Evolutionary conservation across 305 asterid species (phyloP).

Genomic region (Fraxinus floribunda): DNA sequence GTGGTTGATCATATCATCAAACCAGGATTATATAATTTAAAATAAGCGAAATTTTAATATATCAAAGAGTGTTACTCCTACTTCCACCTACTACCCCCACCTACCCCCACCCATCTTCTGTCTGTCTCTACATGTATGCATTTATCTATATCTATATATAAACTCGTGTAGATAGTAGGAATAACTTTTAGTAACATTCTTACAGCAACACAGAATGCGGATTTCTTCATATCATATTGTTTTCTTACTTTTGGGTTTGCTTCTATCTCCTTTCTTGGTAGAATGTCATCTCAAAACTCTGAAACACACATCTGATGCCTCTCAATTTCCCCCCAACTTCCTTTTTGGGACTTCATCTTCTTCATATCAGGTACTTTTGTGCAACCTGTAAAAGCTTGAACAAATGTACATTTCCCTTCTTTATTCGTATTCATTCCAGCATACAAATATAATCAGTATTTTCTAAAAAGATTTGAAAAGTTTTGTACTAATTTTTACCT

Average conservation of each 20-base stretch:
- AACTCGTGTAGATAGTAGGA: neutral
- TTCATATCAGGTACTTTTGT: constrained; percentile 29
- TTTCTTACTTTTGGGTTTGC: neutral
- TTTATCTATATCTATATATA: neutral
- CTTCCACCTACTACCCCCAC: neutral
- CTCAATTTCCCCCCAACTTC: constrained; percentile 25
- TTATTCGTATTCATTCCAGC: neutral
- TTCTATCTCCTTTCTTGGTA: neutral
- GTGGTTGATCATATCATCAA: too few species aligned
- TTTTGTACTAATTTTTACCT: neutral
- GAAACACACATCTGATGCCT: neutral
- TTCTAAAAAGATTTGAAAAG: neutral
- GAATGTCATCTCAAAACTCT: neutral
- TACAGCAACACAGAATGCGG: neutral
- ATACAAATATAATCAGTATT: neutral
- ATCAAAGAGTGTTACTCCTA: neutral
- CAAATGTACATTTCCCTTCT: neutral
- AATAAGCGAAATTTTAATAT: neutral
- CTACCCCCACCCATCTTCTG: neutral
- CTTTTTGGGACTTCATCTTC: constrained; percentile 37
- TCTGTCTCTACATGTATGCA: neutral
- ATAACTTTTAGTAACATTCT: neutral
- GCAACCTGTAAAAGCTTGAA: neutral
- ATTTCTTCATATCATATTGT: neutral
- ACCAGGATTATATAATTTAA: too few species aligned